phyloP scores from a whole-genome alignment of 371 early-diverging fungal genomes.

The Apophysomyces sp. region DNA sequence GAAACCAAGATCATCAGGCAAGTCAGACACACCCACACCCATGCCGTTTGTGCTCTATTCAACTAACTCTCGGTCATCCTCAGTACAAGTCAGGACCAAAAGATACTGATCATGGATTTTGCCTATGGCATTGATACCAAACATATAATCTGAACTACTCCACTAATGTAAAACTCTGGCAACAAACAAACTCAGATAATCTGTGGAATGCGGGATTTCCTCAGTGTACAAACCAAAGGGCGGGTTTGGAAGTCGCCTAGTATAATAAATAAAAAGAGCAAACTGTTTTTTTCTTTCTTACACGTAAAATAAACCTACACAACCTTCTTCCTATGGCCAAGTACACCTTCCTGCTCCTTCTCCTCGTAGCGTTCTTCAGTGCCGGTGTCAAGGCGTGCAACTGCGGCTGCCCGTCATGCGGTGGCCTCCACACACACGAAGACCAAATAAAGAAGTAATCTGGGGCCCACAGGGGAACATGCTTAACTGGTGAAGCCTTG shows the following conservation, averaged over 20 bases:
- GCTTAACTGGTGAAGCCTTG: too few species aligned
- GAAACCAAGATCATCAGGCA: slow-evolving; percentile 73
- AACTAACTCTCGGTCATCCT: too few species aligned
- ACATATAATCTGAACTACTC: neutral
- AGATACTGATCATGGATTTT: neutral
- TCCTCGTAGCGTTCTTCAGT: neutral
- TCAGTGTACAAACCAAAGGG: neutral
- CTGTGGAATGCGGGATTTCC: neutral
- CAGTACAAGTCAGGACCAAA: slow-evolving; percentile 1
- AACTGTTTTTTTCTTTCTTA: neutral
- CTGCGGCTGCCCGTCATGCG: neutral
- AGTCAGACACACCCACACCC: neutral
- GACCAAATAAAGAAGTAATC: too few species aligned
- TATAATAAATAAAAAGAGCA: neutral
- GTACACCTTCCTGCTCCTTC: neutral
- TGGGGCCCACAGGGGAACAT: too few species aligned
- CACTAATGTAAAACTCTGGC: neutral
- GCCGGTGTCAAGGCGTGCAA: neutral
- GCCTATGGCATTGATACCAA: neutral
- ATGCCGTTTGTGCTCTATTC: too few species aligned
- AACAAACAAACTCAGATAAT: neutral
- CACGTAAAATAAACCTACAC: neutral
- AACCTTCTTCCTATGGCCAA: neutral
- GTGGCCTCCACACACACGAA: neutral
- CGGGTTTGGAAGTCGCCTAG: slow-evolving; percentile 2